These are phyloP conservation scores for Metschnikowia drakensbergensis DNA, from an alignment of 805 yeast genomes.

Conservation along the genomic window DNA sequence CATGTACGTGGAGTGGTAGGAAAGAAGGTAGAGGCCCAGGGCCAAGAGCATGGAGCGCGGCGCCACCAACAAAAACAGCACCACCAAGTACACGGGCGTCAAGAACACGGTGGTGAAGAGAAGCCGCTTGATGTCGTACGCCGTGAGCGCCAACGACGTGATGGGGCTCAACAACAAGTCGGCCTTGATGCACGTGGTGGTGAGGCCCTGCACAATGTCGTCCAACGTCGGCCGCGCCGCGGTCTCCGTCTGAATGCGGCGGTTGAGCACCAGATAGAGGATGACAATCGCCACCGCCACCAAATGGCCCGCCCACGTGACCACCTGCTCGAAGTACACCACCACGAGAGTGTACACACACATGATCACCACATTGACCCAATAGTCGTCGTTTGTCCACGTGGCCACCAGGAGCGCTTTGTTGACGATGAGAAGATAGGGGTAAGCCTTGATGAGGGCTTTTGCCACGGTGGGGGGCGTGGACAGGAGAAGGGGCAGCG, in stretches of 20 bases:
- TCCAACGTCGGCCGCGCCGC: slow-evolving; percentile 76
- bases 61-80: slow-evolving; percentile 62
- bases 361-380: slow-evolving; percentile 65
- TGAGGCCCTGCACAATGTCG: slow-evolving; percentile 73
- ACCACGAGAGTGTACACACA: slow-evolving; percentile 54
- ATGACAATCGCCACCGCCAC: slow-evolving; percentile 59
- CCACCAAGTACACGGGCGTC: slow-evolving; percentile 77
- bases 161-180: slow-evolving; percentile 81
- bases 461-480: slow-evolving; percentile 92
- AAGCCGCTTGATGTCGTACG: slow-evolving; percentile 74
- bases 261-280: slow-evolving; percentile 56
- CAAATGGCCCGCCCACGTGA: slow-evolving; percentile 80
- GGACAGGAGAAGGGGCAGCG: slow-evolving; percentile 79
- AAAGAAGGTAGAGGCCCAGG: slow-evolving; percentile 57
- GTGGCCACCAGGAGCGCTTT: slow-evolving; percentile 68
- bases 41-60: slow-evolving; percentile 65
- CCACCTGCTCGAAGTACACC: slow-evolving; percentile 72
- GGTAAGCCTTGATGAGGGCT: slow-evolving; percentile 78
- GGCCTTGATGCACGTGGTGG: slow-evolving; percentile 68
- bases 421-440: slow-evolving; percentile 73
- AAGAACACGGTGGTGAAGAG: slow-evolving; percentile 79
- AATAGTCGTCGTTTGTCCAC: slow-evolving; percentile 86
- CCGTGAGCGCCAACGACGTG: slow-evolving; percentile 64
- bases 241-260: slow-evolving; percentile 54
- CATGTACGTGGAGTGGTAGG: slow-evolving; percentile 85